These are phyloP conservation scores for Cryptococcus deneoformans DNA, from an alignment of 1,284 basidiomycete species.

Conservation along the genomic window DNA sequence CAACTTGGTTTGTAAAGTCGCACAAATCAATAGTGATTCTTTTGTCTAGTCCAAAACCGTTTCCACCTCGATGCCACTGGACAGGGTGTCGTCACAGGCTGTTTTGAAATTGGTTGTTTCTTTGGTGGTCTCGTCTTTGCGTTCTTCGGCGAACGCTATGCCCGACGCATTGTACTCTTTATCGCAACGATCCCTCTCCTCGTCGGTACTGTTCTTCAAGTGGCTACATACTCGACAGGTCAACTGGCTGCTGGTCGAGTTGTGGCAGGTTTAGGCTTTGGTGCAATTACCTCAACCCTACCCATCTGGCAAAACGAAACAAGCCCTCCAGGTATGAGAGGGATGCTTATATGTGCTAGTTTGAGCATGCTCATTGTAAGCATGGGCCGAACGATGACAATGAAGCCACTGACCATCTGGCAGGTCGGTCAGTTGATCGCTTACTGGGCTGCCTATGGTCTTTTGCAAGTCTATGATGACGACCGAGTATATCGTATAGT, in stretches of 20 bases:
- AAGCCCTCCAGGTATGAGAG: conserved; percentile 13
- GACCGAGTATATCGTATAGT: conserved; percentile 16
- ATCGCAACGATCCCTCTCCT: conserved; percentile 10
- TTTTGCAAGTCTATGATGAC: conserved; percentile 12
- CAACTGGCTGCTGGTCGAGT: conserved; percentile 18
- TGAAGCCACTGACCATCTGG: background rate
- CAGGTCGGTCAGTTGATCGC: conserved; percentile 23
- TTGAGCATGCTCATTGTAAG: conserved; percentile 22
- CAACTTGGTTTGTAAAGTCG: background rate
- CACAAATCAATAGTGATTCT: no score
- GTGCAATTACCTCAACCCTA: conserved; percentile 16
- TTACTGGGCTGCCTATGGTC: conserved; percentile 24
- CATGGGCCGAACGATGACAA: background rate
- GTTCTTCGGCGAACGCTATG: conserved; percentile 12
- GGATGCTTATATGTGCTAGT: conserved; percentile 18
- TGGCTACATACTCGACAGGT: conserved; percentile 9
- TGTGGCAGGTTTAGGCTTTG: conserved; percentile 19
- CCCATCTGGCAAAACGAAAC: conserved; percentile 25
- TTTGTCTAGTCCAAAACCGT: background rate
- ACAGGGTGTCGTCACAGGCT: conserved; percentile 17
- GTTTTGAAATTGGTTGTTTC: conserved; percentile 19
- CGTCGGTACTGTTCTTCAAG: conserved; percentile 16
- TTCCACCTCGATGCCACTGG: conserved; percentile 9
- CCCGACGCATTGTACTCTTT: conserved; percentile 11
- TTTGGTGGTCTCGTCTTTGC: conserved; percentile 13